Evolutionary conservation across 1,284 basidiomycete species (phyloP), one percentile per base, ranked within the genome.

Genomic region (Malassezia equina): DNA sequence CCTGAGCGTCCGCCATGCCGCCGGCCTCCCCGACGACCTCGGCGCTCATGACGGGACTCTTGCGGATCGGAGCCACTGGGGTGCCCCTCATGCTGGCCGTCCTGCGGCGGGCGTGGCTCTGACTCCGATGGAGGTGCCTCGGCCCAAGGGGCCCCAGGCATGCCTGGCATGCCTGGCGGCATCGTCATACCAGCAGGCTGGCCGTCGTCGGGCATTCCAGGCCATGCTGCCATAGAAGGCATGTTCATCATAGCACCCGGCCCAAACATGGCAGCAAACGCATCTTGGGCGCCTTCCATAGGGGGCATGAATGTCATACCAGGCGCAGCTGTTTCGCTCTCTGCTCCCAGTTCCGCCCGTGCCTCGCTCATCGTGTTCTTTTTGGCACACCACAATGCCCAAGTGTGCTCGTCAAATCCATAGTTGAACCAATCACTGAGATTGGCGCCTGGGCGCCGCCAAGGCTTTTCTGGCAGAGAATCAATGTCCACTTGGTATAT

Each of bases 381-480:
- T 65, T 88, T 84, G 72, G 86, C 84, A 66, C 88, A 86, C 75
- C 91, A 99, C 42, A 85, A 83, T 64, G 88, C 86, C 88, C 90
- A 99, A 17, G 86, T 86, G 12, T 89, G 81, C 76, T 99, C 94
- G 75, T 98, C 93, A 73, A 98, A 98, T 0, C 94, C 94, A 67
- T 95, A 98, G 77, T 99, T 98, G 78, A 98, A 99, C 85, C 89
- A 99, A 77, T 96, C 93, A 65, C 86, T 87, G 53, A 96, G 79
- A 77, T 96, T 90, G 7, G 88, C 85, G 15, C 94, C 94, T 8
- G 91, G 86, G 51, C 85, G 78, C 55, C 93, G 80, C 94, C 94
- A 99, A 2, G 86, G 85, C 74, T 94, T 93, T 21, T 85, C 79
- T 11, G 71, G 64, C 75, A 96, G 80, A 21, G 85, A 82, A 23